These are phyloP conservation scores for Bidens hawaiensis DNA, from an alignment of 140 eudicot genomes.

Conservation along the genomic window DNA sequence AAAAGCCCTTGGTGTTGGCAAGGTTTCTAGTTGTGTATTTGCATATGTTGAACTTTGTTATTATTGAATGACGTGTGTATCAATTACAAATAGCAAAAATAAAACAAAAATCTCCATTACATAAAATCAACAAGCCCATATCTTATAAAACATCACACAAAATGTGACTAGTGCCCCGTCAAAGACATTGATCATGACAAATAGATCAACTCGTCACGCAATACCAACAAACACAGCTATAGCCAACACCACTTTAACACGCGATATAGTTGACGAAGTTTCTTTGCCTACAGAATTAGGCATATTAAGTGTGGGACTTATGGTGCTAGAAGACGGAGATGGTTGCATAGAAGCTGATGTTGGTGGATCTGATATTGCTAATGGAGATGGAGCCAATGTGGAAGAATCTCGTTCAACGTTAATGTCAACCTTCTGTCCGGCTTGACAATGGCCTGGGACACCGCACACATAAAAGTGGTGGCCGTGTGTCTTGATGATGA, in stretches of 20 bases:
- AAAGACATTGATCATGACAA: not conserved
- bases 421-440: slow-evolving; percentile 84
- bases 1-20: no score
- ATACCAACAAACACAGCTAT: slow-evolving; percentile 21
- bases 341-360: slow-evolving; percentile 9
- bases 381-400: slow-evolving; percentile 39
- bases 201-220: slow-evolving; percentile 11
- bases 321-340: slow-evolving; percentile 31
- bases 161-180: slow-evolving; percentile 5
- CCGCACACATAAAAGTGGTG: slow-evolving; percentile 86
- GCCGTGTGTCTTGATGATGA: slow-evolving; percentile 48
- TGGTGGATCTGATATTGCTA: slow-evolving; percentile 12
- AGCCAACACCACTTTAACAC: slow-evolving; percentile 17
- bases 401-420: slow-evolving; percentile 42
- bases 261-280: slow-evolving; percentile 11
- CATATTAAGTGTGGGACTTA: slow-evolving; percentile 16
- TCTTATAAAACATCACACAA: slow-evolving; percentile 20
- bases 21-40: not conserved
- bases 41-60: not conserved
- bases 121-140: slow-evolving; percentile 12
- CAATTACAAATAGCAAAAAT: slow-evolving; percentile 10
- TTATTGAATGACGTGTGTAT: not conserved
- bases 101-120: not conserved
- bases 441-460: slow-evolving; percentile 87
- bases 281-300: slow-evolving; percentile 19